phyloP scores from a whole-genome alignment of 805 yeast genomes.

The Candida bentonensis region DNA sequence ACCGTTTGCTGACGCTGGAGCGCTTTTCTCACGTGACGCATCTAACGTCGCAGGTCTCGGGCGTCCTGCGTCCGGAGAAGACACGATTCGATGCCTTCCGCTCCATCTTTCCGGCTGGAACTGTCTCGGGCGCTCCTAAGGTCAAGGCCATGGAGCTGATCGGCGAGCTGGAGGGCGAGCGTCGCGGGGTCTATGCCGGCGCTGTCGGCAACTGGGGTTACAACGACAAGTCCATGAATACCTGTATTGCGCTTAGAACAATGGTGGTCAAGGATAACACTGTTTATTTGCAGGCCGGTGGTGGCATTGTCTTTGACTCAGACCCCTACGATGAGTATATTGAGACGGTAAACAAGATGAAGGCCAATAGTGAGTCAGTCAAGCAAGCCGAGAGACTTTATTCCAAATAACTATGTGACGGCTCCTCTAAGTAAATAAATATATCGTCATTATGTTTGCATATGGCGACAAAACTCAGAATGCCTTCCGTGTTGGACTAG shows the following conservation, averaged over 20 bases:
- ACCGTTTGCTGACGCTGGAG: slow-evolving; percentile 77
- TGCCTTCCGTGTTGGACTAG: background rate
- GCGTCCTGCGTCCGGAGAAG: slow-evolving; percentile 69
- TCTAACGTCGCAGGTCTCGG: slow-evolving; percentile 87
- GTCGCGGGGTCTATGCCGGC: slow-evolving; percentile 95
- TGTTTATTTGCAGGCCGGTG: slow-evolving; percentile 96
- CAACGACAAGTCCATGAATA: slow-evolving; percentile 89
- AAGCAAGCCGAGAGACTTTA: slow-evolving; percentile 68
- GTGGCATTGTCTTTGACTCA: slow-evolving; percentile 92
- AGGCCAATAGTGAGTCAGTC: slow-evolving; percentile 79
- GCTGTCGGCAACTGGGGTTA: slow-evolving; percentile 98
- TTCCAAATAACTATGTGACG: background rate
- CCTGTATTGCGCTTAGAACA: slow-evolving; percentile 94
- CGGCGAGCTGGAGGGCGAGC: slow-evolving; percentile 77
- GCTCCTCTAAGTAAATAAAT: background rate
- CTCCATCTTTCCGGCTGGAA: slow-evolving; percentile 97
- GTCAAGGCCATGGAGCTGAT: slow-evolving; percentile 93
- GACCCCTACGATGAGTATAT: slow-evolving; percentile 91
- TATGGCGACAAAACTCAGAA: background rate
- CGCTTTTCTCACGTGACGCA: slow-evolving; percentile 96
- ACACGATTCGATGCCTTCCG: slow-evolving; percentile 94
- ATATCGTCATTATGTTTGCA: background rate
- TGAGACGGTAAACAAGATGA: slow-evolving; percentile 96
- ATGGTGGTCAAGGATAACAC: slow-evolving; percentile 87
- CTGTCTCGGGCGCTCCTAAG: slow-evolving; percentile 97